Conservation (phyloP, 1,139 yeast genomes). For the Blastobotrys proliferans region DNA sequence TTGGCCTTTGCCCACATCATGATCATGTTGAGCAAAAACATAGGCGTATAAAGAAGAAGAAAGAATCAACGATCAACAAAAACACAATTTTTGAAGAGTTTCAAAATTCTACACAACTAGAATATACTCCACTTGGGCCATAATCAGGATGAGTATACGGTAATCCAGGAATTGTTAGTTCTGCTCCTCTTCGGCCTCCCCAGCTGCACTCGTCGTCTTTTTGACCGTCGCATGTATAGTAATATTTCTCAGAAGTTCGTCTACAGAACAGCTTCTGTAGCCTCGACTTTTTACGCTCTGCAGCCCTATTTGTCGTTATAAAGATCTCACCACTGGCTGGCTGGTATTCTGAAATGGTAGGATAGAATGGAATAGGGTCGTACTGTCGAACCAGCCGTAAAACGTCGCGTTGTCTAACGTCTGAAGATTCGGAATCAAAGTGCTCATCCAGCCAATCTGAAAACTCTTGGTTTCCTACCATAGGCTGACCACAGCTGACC, state of each 20-base stretch:
- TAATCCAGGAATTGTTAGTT: slow-evolving; percentile 1
- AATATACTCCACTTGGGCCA: slow-evolving; percentile 10
- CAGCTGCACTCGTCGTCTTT: slow-evolving; percentile 7
- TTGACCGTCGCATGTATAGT: slow-evolving; percentile 9
- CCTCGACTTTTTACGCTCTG: background rate
- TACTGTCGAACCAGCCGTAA: slow-evolving; percentile 6
- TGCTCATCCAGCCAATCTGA: slow-evolving; percentile 6
- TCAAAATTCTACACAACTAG: slow-evolving; percentile 7
- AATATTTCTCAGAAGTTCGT: background rate
- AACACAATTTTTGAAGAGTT: too few species aligned
- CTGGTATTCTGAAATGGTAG: background rate
- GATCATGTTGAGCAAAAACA: too few species aligned
- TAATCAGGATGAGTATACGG: slow-evolving; percentile 11
- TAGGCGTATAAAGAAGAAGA: too few species aligned
- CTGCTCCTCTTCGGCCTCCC: slow-evolving; percentile 3
- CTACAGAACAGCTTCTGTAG: too few species aligned
- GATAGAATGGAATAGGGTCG: slow-evolving; percentile 12
- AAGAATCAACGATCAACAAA: too few species aligned
- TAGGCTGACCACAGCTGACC: slow-evolving; percentile 9
- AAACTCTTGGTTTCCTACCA: slow-evolving; percentile 7
- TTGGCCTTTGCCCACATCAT: too few species aligned
- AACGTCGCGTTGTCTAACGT: slow-evolving; percentile 1
- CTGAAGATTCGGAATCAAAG: background rate
- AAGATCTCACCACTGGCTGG: slow-evolving; percentile 10
- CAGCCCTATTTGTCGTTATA: background rate